Conservation (phyloP, 176 grass and related monocot genomes). For the Ensete glaucum region DNA sequence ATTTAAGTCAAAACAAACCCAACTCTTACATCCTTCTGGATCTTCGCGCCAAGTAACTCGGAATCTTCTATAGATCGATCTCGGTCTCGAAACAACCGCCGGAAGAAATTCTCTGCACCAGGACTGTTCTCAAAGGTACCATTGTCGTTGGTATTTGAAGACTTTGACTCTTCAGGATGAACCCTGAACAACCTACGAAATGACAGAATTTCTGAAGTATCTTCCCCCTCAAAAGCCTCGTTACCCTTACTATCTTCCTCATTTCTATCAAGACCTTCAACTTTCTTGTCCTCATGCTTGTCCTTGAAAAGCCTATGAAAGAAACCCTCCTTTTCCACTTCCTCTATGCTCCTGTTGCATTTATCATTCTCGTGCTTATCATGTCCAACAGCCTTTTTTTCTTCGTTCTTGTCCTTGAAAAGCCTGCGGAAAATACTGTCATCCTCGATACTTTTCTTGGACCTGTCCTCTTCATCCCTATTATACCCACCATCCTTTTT, state of each 20-base stretch:
- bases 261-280: constrained; percentile 42
- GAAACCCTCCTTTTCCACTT: constrained; percentile 89
- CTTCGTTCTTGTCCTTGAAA: constrained; percentile 99
- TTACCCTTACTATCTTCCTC: constrained; percentile 40
- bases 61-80: constrained; percentile 85
- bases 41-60: constrained; percentile 59
- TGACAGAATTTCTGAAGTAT: constrained; percentile 75
- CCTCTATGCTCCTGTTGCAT: constrained; percentile 38
- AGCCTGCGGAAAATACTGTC: constrained; percentile 75
- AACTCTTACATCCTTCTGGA: constrained; percentile 52
- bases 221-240: constrained; percentile 57
- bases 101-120: constrained; percentile 91
- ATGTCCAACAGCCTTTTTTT: constrained; percentile 47
- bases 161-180: constrained; percentile 76
- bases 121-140: constrained; percentile 73
- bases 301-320: constrained; percentile 83
- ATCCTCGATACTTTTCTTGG: constrained; percentile 42
- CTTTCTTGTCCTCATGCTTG: constrained; percentile 70
- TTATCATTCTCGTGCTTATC: constrained; percentile 57
- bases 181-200: constrained; percentile 94
- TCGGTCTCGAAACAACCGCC: constrained; percentile 69
- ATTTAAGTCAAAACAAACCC: background rate
- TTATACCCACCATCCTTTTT: constrained; percentile 48
- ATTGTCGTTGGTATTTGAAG: constrained; percentile 33
- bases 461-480: constrained; percentile 43